Conservation (phyloP, 176 grass and related monocot genomes). For the Canna indica region DNA sequence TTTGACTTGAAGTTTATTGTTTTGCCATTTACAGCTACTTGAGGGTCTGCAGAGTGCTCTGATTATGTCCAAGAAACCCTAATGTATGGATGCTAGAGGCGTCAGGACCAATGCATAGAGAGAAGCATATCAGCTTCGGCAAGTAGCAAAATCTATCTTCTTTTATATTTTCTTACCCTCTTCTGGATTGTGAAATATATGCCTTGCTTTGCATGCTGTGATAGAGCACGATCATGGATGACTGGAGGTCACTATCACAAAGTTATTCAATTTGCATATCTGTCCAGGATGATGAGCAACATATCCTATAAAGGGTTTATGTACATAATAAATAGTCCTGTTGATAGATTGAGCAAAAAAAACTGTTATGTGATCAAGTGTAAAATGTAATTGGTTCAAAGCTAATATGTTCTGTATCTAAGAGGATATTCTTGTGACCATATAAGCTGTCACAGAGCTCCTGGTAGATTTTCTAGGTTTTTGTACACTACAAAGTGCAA, state of each 20-base stretch:
- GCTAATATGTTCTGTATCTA: not conserved
- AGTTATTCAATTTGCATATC: not conserved
- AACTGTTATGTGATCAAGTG: not conserved
- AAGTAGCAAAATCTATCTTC: conserved; percentile 39
- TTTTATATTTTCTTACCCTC: not conserved
- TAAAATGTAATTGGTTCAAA: not conserved
- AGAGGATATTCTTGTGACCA: not conserved
- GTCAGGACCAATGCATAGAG: conserved; percentile 28
- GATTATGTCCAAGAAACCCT: conserved; percentile 61
- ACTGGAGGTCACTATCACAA: not conserved
- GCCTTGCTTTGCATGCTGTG: not conserved
- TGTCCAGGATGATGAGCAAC: not conserved
- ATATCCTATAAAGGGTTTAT: not conserved
- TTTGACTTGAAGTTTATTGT: conserved; percentile 1
- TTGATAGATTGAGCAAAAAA: not conserved
- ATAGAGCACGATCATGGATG: not conserved
- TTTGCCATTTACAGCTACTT: conserved; percentile 39
- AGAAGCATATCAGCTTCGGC: conserved; percentile 43
- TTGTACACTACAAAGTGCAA: too few species aligned
- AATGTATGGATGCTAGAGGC: conserved; percentile 37
- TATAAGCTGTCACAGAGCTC: too few species aligned
- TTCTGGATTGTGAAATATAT: not conserved
- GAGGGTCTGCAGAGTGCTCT: conserved; percentile 96
- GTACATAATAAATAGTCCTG: not conserved
- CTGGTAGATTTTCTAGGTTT: too few species aligned